Percentiles rank a stretch among this genome's conserved stretches.
Evolutionary conservation across 768 basidiomycete species (phyloP).

Genomic region (Termitomyces sp.): DNA sequence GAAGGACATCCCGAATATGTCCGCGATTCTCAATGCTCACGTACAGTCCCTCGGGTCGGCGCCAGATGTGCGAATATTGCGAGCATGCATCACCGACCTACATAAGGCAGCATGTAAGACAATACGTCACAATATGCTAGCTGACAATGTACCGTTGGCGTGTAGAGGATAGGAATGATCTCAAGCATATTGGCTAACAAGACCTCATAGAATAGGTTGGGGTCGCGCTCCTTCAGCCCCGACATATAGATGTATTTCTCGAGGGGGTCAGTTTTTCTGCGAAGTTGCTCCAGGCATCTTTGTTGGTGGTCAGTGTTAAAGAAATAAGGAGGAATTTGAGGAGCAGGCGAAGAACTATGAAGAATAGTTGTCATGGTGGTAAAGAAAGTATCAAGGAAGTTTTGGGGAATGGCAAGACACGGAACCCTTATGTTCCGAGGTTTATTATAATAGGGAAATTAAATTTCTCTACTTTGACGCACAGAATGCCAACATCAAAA

Average conservation of each 20-base stretch:
- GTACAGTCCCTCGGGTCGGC: constrained; percentile 56
- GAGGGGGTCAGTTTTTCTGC: constrained; percentile 50
- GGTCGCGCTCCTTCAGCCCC: constrained; percentile 58
- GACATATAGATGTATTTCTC: constrained; percentile 73
- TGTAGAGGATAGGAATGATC: constrained; percentile 70
- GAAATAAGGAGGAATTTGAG: constrained; percentile 45
- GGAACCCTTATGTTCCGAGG: neutral
- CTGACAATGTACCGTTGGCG: constrained; percentile 70
- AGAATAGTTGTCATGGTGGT: constrained; percentile 3
- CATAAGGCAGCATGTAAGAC: constrained; percentile 13
- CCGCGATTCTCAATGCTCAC: constrained; percentile 69
- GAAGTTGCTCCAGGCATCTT: constrained; percentile 54
- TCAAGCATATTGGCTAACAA: constrained; percentile 61
- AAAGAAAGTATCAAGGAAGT: neutral
- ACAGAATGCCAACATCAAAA: no score
- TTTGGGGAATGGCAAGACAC: neutral
- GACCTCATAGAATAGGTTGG: constrained; percentile 64
- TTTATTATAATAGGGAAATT: no score
- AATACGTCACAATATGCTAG: neutral
- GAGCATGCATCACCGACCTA: constrained; percentile 71
- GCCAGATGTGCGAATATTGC: constrained; percentile 68
- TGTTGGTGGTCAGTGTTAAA: constrained; percentile 48
- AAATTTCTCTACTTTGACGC: no score
- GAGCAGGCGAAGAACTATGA: constrained; percentile 10
- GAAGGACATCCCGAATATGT: constrained; percentile 52